These are phyloP conservation scores for Quercus cerris DNA, from an alignment of 306 rosid species.

Conservation along the genomic window DNA sequence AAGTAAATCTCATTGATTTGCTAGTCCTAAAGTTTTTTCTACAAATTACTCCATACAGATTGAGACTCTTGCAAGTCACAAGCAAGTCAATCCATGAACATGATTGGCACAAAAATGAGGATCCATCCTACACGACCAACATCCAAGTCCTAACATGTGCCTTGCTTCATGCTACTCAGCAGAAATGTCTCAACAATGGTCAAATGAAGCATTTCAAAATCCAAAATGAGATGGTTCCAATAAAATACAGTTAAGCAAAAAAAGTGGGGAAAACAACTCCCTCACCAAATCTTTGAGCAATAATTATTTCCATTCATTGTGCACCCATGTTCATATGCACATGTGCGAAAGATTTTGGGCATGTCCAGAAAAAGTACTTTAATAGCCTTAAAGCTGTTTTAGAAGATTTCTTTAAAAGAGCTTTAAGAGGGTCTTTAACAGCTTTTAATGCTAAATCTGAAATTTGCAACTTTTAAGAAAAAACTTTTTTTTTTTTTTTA, in stretches of 20 bases:
- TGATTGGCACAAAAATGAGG: background rate
- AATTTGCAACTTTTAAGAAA: too few relatives aligned
- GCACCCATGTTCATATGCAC: background rate
- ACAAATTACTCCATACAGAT: background rate
- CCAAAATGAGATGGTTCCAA: too few relatives aligned
- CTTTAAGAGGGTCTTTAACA: too few relatives aligned
- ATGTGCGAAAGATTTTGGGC: background rate
- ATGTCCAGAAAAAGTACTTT: too few relatives aligned
- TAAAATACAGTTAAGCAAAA: too few relatives aligned
- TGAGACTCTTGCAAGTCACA: background rate
- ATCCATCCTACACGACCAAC: background rate
- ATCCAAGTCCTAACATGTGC: background rate
- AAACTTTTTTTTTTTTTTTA: too few relatives aligned
- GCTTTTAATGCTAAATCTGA: too few relatives aligned
- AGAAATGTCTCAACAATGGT: background rate
- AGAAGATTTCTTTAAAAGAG: too few relatives aligned
- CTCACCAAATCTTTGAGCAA: background rate
- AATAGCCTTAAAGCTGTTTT: too few relatives aligned
- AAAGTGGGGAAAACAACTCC: too few relatives aligned
- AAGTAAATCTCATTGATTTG: background rate
- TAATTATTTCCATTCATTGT: background rate
- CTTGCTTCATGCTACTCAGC: background rate
- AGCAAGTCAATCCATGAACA: background rate
- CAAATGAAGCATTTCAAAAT: background rate
- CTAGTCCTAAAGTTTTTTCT: background rate